Conservation (phyloP, 2,329 filamentous ascomycete genomes). For the Fusarium sp. region DNA sequence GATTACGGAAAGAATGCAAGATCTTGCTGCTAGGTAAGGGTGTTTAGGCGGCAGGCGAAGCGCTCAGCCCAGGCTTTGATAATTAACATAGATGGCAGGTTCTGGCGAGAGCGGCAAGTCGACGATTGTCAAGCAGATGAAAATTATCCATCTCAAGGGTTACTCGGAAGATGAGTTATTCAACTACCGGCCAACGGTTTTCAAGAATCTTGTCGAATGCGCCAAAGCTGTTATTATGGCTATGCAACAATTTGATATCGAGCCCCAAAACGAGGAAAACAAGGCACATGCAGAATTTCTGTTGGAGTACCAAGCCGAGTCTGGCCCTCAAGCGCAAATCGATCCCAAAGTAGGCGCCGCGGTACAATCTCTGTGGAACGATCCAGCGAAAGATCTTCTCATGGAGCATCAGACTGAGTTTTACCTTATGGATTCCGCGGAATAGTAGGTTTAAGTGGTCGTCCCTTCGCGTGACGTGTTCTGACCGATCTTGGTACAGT, state of each 20-base stretch:
- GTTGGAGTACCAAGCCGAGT: conserved; percentile 87
- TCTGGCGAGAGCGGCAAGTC: conserved; percentile 99
- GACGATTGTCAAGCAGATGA: conserved; percentile 99
- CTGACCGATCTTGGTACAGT: conserved; percentile 59
- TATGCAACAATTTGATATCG: conserved; percentile 91
- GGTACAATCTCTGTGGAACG: conserved; percentile 88
- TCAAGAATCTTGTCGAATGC: conserved; percentile 98
- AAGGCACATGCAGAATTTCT: conserved; percentile 82
- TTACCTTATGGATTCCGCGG: conserved; percentile 98
- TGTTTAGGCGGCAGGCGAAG: conserved; percentile 16
- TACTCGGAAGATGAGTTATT: conserved; percentile 94
- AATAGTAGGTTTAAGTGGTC: conserved; percentile 76
- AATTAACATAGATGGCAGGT: conserved; percentile 64
- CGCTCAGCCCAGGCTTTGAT: background rate
- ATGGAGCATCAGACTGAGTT: conserved; percentile 98
- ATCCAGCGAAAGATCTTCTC: conserved; percentile 82
- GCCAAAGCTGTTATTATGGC: conserved; percentile 91
- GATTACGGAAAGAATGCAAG: conserved; percentile 97
- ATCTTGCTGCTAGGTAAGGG: conserved; percentile 89
- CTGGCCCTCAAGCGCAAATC: conserved; percentile 87
- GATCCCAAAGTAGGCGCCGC: conserved; percentile 85
- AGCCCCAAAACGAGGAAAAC: conserved; percentile 78
- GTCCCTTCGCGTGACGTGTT: background rate
- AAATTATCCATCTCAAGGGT: conserved; percentile 98
- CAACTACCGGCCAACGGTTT: conserved; percentile 95